Evolutionary conservation across 805 yeast genomes (phyloP), one percentile per base, ranked within the genome.

Genomic region (Myxozyma lipomycoides): DNA sequence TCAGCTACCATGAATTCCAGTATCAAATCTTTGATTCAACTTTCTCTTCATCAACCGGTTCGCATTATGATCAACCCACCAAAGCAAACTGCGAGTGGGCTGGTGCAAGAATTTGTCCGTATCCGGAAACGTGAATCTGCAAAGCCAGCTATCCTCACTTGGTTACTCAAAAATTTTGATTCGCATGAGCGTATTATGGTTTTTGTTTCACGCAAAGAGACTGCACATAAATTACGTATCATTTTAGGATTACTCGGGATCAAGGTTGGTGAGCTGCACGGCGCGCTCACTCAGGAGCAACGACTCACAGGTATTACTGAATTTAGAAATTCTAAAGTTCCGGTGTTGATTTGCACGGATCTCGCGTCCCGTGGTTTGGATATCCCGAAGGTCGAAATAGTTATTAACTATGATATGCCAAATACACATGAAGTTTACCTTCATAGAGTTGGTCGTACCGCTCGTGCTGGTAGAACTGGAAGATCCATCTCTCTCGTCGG

Each of bases 371-470:
- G 99, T 80, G 99, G 99, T 77, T 78, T 93, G 66, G 99, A 93
- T 84, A 93, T 93, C 64, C 98, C 98, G 55, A 91, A 91, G 70
- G 90, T 93, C 67, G 98, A 90, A 67, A 82, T 84, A 52, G 99
- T 93, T 42, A 78, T 93, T 64, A 93, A 93, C 70, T 93, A 77
- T 68, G 98, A 93, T 65, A 87, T 93, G 95, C 98, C 98, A 45
- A 86, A 87, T 67, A 76, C 86, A 26, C 83, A 86, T 63, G 98
- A 93, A 59, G 78, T 91, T 35, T 93, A 93, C 68, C 74, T 93
- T 63, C 98, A 93, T 72, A 85, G 98, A 75, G 96, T 93, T 53
- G 98, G 98, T 71, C 86, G 98, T 78, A 93, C 98, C 48, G 99
- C 99, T 7, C 87, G 99, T 79, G 99, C 97, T 45, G 98, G 98